Evolutionary conservation across 2,329 filamentous ascomycete genomes (phyloP), one percentile per base, ranked within the genome.

Genomic region (Talaromyces rugulosus): DNA sequence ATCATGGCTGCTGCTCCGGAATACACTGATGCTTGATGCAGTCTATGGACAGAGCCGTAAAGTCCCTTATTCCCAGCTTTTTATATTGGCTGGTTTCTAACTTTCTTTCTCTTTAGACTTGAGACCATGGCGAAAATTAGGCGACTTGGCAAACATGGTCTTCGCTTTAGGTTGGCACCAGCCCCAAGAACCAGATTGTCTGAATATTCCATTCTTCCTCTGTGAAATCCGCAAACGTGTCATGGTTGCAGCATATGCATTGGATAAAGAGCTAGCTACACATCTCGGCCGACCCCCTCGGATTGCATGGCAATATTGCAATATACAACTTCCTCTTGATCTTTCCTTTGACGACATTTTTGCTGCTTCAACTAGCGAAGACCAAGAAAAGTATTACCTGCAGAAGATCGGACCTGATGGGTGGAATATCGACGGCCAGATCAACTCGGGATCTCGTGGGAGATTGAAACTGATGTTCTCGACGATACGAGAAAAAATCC

Each of bases 141-240:
- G 78, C 16, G 79, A 82, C 56, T 70, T 81, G 1, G 72, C 75
- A 1, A 77, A 73, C 23, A 77, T 78, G 0, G 65, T 80, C 0
- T 80, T 77, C 60, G 77, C 79, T 2, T 70, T 81, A 3, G 79
- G 79, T 5, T 75, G 79, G 60, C 74, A 81, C 61, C 69, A 79
- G 40, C 65, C 73, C 14, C 64, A 71, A 31, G 68, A 74, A 44
- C 44, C 44, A 30, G 66, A 63, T 14, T 59, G 58, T 5, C 53
- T 63, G 7, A 56, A 60, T 2, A 63, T 65, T 7, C 72, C 76
- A 1, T 54, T 63, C 0, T 78, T 77, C n/a, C 61, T 80, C 0
- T 60, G 63, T 1, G 68, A 76, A 28, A 62, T 80, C 1, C 68
- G 77, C 12, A 69, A 72, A 54, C 66, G 69, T 2, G 69, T 71